A percentile compares a stretch with the other conserved stretches of the same genome.
Conservation (phyloP, 2,329 filamentous ascomycete species). For the Polytolypa hystricis region DNA sequence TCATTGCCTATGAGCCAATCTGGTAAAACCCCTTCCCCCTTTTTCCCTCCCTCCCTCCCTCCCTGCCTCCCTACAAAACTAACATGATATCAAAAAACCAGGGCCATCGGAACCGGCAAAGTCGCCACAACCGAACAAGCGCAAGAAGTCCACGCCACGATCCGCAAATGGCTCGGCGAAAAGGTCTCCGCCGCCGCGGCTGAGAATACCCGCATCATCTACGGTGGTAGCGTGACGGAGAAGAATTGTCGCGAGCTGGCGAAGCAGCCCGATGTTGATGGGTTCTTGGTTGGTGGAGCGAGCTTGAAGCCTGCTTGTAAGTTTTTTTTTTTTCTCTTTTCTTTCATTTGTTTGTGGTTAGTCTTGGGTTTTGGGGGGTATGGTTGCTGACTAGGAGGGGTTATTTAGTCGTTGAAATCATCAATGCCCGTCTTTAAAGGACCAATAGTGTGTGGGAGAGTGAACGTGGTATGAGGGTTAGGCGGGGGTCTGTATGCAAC, state of each 20-base stretch:
- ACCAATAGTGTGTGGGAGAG: no score
- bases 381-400: no score
- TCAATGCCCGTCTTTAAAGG: conserved; percentile 48
- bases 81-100: conserved; percentile 15
- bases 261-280: conserved; percentile 91
- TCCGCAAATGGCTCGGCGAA: conserved; percentile 72
- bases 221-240: conserved; percentile 92
- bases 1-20: conserved; percentile 97
- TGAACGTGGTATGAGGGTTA: no score
- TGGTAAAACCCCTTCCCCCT: conserved; percentile 60
- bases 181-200: conserved; percentile 66
- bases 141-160: conserved; percentile 85
- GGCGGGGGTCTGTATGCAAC: no score
- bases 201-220: conserved; percentile 85
- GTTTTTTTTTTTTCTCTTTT: conserved; percentile 24
- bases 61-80: conserved; percentile 2
- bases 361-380: no score
- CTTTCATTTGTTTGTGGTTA: no score
- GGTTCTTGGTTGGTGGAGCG: conserved; percentile 92
- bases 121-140: conserved; percentile 81
- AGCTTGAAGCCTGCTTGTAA: conserved; percentile 92
- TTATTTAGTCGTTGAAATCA: conserved; percentile 61
- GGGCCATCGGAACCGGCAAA: conserved; percentile 79
- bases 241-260: conserved; percentile 94
- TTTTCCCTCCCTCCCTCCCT: background rate